phyloP scores from a whole-genome alignment of 352 stramenopile genomes.

The Globisporangium takayamanum region DNA sequence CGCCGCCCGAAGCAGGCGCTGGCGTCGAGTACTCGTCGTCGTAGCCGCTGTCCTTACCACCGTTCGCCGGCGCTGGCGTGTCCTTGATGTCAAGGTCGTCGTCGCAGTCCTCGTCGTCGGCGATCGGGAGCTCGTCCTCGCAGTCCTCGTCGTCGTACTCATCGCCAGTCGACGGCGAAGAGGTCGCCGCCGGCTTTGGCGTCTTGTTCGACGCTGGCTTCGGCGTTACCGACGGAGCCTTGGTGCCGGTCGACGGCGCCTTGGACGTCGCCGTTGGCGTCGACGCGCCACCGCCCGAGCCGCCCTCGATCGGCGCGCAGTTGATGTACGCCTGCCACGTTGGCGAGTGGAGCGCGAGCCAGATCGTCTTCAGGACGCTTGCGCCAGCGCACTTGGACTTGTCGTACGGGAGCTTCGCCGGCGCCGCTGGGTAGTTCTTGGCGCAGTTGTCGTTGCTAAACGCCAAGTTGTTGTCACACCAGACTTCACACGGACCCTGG shows the following conservation, averaged over 20 bases:
- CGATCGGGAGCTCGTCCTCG: constrained; percentile 3
- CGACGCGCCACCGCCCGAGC: background rate
- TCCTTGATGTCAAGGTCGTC: constrained; percentile 6
- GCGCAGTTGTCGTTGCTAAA: constrained; percentile 48
- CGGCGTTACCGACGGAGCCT: background rate
- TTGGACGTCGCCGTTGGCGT: constrained; percentile 6
- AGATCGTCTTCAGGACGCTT: constrained; percentile 31
- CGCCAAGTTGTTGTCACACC: constrained; percentile 38
- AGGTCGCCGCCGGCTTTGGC: background rate
- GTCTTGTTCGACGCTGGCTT: background rate
- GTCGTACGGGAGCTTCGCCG: constrained; percentile 35
- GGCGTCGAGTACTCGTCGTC: constrained; percentile 9
- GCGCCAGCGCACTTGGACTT: constrained; percentile 31
- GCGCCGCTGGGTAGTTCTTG: constrained; percentile 24
- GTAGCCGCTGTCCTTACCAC: constrained; percentile 4
- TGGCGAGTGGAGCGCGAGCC: constrained; percentile 30
- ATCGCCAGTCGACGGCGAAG: background rate
- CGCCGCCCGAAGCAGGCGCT: constrained; percentile 4
- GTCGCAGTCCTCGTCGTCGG: constrained; percentile 17
- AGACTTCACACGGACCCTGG: constrained; percentile 43
- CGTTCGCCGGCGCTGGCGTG: background rate
- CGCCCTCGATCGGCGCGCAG: constrained; percentile 4
- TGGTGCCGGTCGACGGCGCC: background rate
- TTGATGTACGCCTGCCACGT: constrained; percentile 23
- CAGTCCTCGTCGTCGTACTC: constrained; percentile 5